These are phyloP conservation scores for Fistulina hepatica DNA, from an alignment of 1,284 basidiomycete genomes.

Conservation along the genomic window DNA sequence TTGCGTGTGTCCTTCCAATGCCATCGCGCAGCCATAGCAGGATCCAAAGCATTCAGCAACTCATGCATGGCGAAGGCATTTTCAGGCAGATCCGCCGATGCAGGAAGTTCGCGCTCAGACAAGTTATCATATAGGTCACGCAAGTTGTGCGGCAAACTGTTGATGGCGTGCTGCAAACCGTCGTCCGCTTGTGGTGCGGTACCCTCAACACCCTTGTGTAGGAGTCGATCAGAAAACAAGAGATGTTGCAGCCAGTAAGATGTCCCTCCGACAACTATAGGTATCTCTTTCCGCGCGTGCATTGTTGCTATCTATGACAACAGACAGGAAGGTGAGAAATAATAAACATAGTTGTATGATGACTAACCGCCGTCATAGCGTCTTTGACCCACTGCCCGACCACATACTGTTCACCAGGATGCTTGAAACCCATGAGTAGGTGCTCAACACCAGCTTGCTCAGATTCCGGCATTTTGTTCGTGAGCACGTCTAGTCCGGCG, in stretches of 20 bases:
- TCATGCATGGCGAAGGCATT: conserved; percentile 44
- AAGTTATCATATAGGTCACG: conserved; percentile 39
- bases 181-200: conserved; percentile 20
- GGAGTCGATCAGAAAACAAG: conserved; percentile 65
- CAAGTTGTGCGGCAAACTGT: conserved; percentile 36
- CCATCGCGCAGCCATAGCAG: conserved; percentile 73
- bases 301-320: conserved; percentile 56
- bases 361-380: conserved; percentile 54
- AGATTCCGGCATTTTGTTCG: conserved; percentile 79
- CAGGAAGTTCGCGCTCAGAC: no score
- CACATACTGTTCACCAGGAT: conserved; percentile 78
- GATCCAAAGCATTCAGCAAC: conserved; percentile 66
- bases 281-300: conserved; percentile 50
- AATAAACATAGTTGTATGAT: not conserved
- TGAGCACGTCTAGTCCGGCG: conserved; percentile 86
- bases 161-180: conserved; percentile 22
- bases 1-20: conserved; percentile 94
- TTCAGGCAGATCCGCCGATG: conserved; percentile 43
- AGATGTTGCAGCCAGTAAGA: conserved; percentile 97
- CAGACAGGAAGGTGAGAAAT: conserved; percentile 8
- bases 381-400: conserved; percentile 81
- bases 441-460: conserved; percentile 83
- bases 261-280: conserved; percentile 91
- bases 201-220: conserved; percentile 17
- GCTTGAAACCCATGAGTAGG: conserved; percentile 80